These are phyloP conservation scores for Talinum fruticosum DNA, from an alignment of 148 eudicot species.

Conservation along the genomic window DNA sequence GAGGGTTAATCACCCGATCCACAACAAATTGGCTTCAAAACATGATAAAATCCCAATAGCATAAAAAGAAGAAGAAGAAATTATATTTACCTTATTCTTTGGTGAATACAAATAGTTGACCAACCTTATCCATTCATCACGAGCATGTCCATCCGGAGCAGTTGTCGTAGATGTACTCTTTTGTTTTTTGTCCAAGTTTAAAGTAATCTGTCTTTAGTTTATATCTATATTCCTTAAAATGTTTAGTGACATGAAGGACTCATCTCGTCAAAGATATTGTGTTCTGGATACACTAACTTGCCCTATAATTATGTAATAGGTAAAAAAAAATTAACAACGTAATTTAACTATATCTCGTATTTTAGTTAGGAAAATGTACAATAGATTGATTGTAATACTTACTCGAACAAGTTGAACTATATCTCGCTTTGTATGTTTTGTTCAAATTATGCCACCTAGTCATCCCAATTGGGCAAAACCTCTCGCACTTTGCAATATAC, in stretches of 20 bases:
- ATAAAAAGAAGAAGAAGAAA: too few species aligned
- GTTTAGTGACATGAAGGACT: neutral
- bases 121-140: neutral
- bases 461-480: neutral
- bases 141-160: neutral
- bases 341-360: too few species aligned
- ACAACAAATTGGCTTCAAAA: too few species aligned
- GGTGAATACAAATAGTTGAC: neutral
- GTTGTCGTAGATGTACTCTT: neutral
- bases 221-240: neutral
- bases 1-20: too few species aligned
- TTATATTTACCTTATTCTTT: too few species aligned
- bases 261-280: neutral
- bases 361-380: too few species aligned
- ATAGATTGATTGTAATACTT: neutral
- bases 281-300: neutral
- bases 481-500: neutral
- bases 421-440: neutral
- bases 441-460: neutral
- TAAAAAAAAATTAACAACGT: too few species aligned
- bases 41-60: too few species aligned
- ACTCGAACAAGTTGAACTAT: neutral
- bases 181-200: neutral
- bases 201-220: neutral
- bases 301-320: neutral